These are phyloP conservation scores for Trichoderma koningii DNA, from an alignment of 2,329 filamentous ascomycete genomes.

Conservation along the genomic window DNA sequence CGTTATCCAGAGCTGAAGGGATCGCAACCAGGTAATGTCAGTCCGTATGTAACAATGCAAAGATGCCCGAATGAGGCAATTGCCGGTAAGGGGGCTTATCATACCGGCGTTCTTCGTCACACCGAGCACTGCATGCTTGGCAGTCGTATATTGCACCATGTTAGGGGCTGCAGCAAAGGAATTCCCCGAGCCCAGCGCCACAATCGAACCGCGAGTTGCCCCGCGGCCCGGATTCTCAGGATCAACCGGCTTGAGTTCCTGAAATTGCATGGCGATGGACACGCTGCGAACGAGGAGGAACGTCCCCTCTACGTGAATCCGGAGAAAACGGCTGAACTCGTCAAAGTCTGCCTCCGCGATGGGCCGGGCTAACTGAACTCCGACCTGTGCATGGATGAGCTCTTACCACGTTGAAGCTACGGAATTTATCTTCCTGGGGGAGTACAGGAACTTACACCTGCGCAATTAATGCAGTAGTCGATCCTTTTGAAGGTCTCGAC, in stretches of 20 bases:
- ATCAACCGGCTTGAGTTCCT: conserved; percentile 19
- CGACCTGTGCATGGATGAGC: conserved; percentile 6
- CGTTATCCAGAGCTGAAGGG: conserved; percentile 28
- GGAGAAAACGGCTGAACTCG: conserved; percentile 27
- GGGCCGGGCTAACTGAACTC: conserved; percentile 10
- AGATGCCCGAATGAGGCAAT: background rate
- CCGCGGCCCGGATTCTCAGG: conserved; percentile 19
- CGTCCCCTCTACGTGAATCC: conserved; percentile 28
- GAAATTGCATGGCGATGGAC: conserved; percentile 26
- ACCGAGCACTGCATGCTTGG: conserved; percentile 30
- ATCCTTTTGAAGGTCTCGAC: conserved; percentile 28
- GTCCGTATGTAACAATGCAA: background rate
- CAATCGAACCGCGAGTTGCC: conserved; percentile 28
- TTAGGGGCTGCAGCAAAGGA: conserved; percentile 29
- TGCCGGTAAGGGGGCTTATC: background rate
- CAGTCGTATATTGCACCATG: conserved; percentile 26
- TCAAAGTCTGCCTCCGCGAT: conserved; percentile 26
- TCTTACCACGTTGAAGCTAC: background rate
- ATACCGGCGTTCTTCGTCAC: conserved; percentile 29
- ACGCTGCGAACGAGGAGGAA: conserved; percentile 25
- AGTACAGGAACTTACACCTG: conserved; percentile 14
- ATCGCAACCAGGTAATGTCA: background rate
- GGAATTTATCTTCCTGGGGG: background rate
- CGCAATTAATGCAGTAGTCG: conserved; percentile 31
- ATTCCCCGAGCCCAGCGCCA: conserved; percentile 28